Percentiles rank a stretch among this genome's conserved stretches.
These are phyloP conservation scores for Trichosporon asahii DNA, from an alignment of 1,284 basidiomycete genomes.

Conservation along the genomic window DNA sequence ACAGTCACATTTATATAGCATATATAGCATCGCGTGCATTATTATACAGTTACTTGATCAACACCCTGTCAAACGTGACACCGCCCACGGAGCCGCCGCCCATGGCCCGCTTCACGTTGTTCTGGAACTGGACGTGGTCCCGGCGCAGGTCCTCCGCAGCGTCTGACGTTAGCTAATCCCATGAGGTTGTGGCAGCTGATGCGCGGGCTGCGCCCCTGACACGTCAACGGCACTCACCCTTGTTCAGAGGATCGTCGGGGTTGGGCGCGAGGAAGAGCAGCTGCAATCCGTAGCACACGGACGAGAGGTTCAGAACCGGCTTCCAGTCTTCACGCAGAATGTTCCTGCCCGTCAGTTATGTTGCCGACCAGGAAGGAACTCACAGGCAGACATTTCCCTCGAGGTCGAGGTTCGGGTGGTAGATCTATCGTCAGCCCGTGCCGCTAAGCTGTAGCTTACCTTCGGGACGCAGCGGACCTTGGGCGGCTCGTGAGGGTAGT, in stretches of 20 bases:
- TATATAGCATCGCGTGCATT: constrained; percentile 10
- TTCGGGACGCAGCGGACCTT: constrained; percentile 97
- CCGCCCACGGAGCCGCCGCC: constrained; percentile 70
- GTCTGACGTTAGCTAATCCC: constrained; percentile 58
- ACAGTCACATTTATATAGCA: not conserved
- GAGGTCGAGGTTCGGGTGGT: constrained; percentile 97
- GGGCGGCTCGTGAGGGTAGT: constrained; percentile 98
- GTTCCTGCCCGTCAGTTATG: constrained; percentile 57
- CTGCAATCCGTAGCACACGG: constrained; percentile 95
- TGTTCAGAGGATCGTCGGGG: constrained; percentile 96
- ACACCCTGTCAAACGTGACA: constrained; percentile 71
- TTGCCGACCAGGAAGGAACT: constrained; percentile 15
- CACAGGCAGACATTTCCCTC: constrained; percentile 89
- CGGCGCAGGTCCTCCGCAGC: constrained; percentile 88
- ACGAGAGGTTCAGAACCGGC: constrained; percentile 89
- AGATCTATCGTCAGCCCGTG: constrained; percentile 64
- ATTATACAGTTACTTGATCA: constrained; percentile 32
- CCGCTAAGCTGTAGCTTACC: constrained; percentile 56
- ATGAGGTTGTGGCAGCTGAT: not conserved
- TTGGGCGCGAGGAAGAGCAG: constrained; percentile 99
- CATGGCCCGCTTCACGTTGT: constrained; percentile 81
- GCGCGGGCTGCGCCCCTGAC: not conserved
- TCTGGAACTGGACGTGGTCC: constrained; percentile 73
- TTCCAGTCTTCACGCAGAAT: constrained; percentile 99
- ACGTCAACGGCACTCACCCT: constrained; percentile 61